phyloP scores from a whole-genome alignment of 441 rosid species.

The Flueggea neowawraea region DNA sequence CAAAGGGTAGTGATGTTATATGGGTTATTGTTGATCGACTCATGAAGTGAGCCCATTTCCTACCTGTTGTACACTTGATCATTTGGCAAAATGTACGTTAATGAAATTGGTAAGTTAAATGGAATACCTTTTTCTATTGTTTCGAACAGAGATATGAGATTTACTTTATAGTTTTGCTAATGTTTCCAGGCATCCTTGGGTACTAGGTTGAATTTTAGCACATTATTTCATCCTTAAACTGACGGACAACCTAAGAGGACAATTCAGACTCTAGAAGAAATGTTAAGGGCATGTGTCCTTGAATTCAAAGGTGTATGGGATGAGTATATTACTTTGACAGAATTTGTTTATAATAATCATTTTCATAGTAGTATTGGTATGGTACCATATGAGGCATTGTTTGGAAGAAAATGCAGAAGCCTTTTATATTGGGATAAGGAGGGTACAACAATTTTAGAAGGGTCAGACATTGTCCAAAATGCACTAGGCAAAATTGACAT shows the following conservation, averaged over 20 bases:
- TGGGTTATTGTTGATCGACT: constrained; percentile 9
- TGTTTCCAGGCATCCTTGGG: constrained; percentile 1
- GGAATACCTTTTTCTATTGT: not conserved
- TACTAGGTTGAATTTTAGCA: not conserved
- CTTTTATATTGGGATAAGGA: not conserved
- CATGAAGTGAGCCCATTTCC: not conserved
- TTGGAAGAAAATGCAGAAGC: constrained; percentile 1
- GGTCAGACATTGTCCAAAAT: not conserved
- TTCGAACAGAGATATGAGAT: not conserved
- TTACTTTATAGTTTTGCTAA: not conserved
- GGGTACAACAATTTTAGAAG: not conserved
- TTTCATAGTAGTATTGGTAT: not conserved
- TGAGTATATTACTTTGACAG: not conserved
- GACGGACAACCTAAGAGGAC: not conserved
- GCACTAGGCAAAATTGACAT: not conserved
- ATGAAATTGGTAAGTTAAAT: not conserved
- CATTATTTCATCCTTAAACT: not conserved
- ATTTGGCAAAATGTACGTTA: no score
- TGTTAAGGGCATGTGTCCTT: not conserved
- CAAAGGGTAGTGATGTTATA: not conserved
- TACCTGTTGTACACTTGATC: not conserved
- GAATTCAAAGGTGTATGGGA: not conserved
- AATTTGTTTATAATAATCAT: constrained; percentile 3
- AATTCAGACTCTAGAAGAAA: not conserved
- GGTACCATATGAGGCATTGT: constrained; percentile 1